phyloP scores from a whole-genome alignment of 2,329 filamentous ascomycete species.

The Neophaeococcomyces aloes region DNA sequence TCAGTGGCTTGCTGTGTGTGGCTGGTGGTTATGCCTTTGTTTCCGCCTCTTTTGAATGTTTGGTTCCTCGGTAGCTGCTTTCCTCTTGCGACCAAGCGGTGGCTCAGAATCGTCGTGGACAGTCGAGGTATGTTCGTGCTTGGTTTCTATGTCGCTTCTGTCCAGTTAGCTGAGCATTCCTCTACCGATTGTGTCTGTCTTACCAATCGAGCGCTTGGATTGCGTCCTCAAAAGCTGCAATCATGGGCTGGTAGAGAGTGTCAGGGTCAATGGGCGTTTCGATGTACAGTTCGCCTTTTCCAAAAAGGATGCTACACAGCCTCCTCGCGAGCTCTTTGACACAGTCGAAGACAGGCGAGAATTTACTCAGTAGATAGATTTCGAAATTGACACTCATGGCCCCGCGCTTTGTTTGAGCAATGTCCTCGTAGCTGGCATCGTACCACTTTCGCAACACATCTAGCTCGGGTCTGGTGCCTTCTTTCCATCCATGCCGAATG shows the following conservation, averaged over 20 bases:
- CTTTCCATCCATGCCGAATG: not conserved
- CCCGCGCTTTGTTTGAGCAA: not conserved
- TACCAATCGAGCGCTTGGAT: not conserved
- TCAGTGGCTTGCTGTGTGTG: not conserved
- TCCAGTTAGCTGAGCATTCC: not conserved
- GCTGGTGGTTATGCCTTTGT: not conserved
- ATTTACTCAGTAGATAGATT: not conserved
- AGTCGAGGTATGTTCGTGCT: not conserved
- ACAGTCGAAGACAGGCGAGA: not conserved
- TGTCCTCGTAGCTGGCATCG: not conserved
- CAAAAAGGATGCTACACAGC: not conserved
- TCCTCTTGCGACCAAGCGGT: not conserved
- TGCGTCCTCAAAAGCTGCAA: slow-evolving; percentile 3
- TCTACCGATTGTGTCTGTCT: not conserved
- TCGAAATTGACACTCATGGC: not conserved
- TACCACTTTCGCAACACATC: not conserved
- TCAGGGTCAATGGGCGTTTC: not conserved
- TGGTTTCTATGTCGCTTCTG: not conserved
- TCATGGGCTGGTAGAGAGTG: not conserved
- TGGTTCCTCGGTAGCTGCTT: not conserved
- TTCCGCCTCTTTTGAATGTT: slow-evolving; percentile 1
- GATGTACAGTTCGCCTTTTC: not conserved
- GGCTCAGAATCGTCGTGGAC: slow-evolving; percentile 1
- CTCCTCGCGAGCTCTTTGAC: not conserved
- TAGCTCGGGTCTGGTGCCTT: not conserved